A percentile compares a stretch with the other conserved stretches of the same genome.
These are phyloP conservation scores for Trebouxia sp. DNA, from an alignment of 139 green algal genomes.

Conservation along the genomic window DNA sequence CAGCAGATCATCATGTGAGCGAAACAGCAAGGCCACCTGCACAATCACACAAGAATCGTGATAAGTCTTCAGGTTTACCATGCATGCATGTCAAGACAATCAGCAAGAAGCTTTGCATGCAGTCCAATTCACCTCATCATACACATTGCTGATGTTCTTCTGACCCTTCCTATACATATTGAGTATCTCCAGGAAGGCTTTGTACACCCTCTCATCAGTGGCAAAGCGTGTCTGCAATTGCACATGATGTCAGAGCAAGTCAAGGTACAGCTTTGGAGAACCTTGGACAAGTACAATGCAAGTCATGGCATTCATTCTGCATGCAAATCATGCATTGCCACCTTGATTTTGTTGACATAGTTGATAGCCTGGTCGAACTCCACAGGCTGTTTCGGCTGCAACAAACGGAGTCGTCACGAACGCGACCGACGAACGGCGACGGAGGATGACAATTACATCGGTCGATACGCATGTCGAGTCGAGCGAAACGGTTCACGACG, in stretches of 20 bases:
- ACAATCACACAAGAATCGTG: too few relatives aligned
- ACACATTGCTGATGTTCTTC: slow-evolving; percentile 96
- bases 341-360: slow-evolving; percentile 99
- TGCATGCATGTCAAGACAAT: not conserved
- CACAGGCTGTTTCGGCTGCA: slow-evolving; percentile 74
- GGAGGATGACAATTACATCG: not conserved
- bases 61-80: too few relatives aligned
- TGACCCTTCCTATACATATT: slow-evolving; percentile 99
- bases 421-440: too few relatives aligned
- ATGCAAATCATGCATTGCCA: slow-evolving; percentile 26
- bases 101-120: not conserved
- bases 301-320: not conserved
- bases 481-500: not conserved
- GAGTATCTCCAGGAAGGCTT: slow-evolving; percentile 98
- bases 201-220: slow-evolving; percentile 97
- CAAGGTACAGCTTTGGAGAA: not conserved
- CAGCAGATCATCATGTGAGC: slow-evolving; percentile 90
- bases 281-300: not conserved
- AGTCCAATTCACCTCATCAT: slow-evolving; percentile 84
- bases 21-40: slow-evolving; percentile 92
- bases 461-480: not conserved
- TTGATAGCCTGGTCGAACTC: slow-evolving; percentile 99
- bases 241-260: not conserved
- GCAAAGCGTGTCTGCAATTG: slow-evolving; percentile 81
- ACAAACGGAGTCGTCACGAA: not conserved